Base-by-base conservation (phyloP, 176 grass and related monocot genomes). In the Oryza nivara region DNA sequence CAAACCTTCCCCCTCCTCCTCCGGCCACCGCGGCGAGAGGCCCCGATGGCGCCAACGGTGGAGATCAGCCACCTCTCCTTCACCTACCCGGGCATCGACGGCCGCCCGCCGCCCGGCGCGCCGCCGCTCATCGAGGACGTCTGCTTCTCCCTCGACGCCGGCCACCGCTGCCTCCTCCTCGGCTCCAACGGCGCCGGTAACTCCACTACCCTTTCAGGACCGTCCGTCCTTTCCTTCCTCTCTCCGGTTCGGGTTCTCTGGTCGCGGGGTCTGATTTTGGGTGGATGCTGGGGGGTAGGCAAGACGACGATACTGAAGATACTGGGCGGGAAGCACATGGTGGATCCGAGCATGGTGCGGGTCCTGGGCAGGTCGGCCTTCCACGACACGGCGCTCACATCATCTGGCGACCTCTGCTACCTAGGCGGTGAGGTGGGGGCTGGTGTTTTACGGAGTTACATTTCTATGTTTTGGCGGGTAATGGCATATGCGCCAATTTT, bases 271-370 rank as follows among this genome's bases (percentile, higher is more conserved):
- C 61, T 90, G 63, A 77, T 84, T 84, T 32, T 82, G 74, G 63
- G 48, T 64, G 66, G 43, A 36, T 45, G 67, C 68, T 48, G 20
- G 30, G 32, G 72, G 72, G 63, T 67, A 99, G 96, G 96, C 16
- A 99, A 99, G 83, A 96, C 93, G 84, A 95, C 96, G 79, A 92
- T 99, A 67, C 83, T 99, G 74, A 99, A 99, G 83, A 99, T 96
- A 85, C 77, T 99, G 34, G 96, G 96, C 12, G 96, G 96, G 76
- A 99, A 99, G 83, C 96, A 99, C 89, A 94, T 99, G 96, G 96
- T 99, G 74, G 96, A 96, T 90, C 93, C 86, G 83, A 91, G 87
- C 89, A 99, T 96, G 96, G 96, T 99, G 32, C 88, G 81, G 46
- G 68, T 99, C 17, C 77, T 99, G 72, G 96, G 93, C 43, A 89